Evolutionary conservation across 2,329 filamentous ascomycete genomes (phyloP).

Genomic region (Furcasterigmium sp.): DNA sequence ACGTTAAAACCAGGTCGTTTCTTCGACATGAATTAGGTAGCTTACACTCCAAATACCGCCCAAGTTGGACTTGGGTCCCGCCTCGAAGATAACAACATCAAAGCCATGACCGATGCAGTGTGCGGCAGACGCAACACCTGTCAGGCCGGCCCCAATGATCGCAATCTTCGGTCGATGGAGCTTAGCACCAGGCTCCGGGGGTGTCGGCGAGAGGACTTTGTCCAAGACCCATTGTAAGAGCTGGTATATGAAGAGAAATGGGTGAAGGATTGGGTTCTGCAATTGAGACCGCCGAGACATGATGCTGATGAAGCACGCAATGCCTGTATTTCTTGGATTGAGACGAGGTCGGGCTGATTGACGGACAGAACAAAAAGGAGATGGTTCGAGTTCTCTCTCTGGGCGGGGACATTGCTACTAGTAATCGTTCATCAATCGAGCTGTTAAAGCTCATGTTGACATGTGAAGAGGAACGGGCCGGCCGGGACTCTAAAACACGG

Average conservation of each 20-base stretch:
- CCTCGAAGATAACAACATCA: slow-evolving; percentile 75
- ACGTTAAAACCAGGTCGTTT: neutral
- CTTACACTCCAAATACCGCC: slow-evolving; percentile 78
- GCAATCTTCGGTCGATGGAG: slow-evolving; percentile 62
- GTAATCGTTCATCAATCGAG: neutral
- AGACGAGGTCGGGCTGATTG: no score
- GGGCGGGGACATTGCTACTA: neutral
- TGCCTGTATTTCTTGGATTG: neutral
- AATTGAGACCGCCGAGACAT: slow-evolving; percentile 18
- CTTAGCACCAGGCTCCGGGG: slow-evolving; percentile 53
- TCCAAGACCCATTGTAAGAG: slow-evolving; percentile 60
- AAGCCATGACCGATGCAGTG: slow-evolving; percentile 85
- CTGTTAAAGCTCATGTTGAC: neutral
- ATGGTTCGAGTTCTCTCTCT: neutral
- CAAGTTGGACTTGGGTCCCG: slow-evolving; percentile 57
- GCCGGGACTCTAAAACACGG: neutral
- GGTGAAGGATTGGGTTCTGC: slow-evolving; percentile 40
- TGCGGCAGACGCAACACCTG: slow-evolving; percentile 69
- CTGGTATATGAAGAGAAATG: slow-evolving; percentile 58
- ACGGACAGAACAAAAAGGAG: neutral
- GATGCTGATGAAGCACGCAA: neutral
- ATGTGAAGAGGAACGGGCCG: neutral
- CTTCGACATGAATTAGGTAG: neutral
- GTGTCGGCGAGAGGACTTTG: slow-evolving; percentile 62
- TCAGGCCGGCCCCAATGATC: slow-evolving; percentile 67